Percentiles rank a stretch among this genome's conserved stretches.
Evolutionary conservation across 176 grass and related monocot species (phyloP).

Genomic region (Hyparrhenia diplandra): DNA sequence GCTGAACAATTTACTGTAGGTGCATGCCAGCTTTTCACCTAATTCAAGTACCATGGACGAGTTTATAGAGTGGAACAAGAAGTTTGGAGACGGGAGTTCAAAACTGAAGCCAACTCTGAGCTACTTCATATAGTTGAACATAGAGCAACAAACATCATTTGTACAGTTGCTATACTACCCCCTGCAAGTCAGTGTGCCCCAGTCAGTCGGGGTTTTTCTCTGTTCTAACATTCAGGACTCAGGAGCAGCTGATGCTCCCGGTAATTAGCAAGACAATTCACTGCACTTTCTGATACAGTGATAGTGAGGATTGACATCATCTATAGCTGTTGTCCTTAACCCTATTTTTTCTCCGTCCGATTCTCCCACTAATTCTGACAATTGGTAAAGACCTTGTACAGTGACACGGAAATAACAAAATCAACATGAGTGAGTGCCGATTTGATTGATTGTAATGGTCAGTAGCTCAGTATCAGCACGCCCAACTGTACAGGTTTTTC

Average conservation of each 20-base stretch:
- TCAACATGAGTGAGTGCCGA: not conserved
- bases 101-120: slow-evolving; percentile 48
- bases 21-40: slow-evolving; percentile 57
- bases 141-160: not conserved
- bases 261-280: not conserved
- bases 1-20: slow-evolving; percentile 39
- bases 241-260: too few species aligned
- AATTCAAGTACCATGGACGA: slow-evolving; percentile 53
- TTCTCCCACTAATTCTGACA: not conserved
- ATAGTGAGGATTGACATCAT: not conserved
- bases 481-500: not conserved
- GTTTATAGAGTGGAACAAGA: slow-evolving; percentile 61
- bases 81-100: slow-evolving; percentile 62
- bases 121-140: slow-evolving; percentile 65
- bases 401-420: not conserved
- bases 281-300: not conserved
- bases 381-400: not conserved
- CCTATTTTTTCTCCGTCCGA: not conserved
- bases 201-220: not conserved
- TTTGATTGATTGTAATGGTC: not conserved
- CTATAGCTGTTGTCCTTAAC: not conserved
- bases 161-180: not conserved
- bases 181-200: not conserved
- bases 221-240: too few species aligned
- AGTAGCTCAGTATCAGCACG: not conserved